Conservation (phyloP, 129 eudicot species). For the Sambucus nigra region DNA sequence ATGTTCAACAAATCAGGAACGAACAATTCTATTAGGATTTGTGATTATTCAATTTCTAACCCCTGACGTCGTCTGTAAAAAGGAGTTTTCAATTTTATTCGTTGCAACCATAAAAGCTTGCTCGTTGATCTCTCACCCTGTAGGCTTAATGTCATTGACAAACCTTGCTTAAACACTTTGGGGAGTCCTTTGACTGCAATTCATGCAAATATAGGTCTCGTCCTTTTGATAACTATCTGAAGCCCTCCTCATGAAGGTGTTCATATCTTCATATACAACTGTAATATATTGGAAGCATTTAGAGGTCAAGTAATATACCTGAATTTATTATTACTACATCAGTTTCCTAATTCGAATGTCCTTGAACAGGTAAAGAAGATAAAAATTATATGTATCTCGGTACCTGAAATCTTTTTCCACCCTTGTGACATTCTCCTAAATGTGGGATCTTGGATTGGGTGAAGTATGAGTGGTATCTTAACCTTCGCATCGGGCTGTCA, state of each 20-base stretch:
- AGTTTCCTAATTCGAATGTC: too few relatives aligned
- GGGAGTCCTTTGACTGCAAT: conserved; percentile 60
- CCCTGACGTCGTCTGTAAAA: too few relatives aligned
- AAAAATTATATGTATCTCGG: background rate
- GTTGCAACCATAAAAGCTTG: too few relatives aligned
- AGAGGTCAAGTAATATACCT: background rate
- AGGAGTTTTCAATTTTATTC: too few relatives aligned
- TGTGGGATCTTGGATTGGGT: background rate
- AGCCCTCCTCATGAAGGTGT: conserved; percentile 32
- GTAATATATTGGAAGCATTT: background rate
- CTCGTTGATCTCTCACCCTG: conserved; percentile 8
- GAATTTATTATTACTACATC: background rate
- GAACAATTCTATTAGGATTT: too few relatives aligned
- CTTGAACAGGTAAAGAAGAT: background rate
- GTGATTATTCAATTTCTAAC: too few relatives aligned
- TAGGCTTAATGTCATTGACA: conserved; percentile 83
- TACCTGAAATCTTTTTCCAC: background rate
- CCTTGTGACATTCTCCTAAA: background rate
- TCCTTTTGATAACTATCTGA: conserved; percentile 91
- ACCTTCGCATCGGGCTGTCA: too few relatives aligned
- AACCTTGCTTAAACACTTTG: conserved; percentile 73
- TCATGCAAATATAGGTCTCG: conserved; percentile 62
- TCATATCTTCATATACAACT: background rate
- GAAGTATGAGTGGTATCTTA: background rate
- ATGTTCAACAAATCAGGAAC: too few relatives aligned